phyloP scores from a whole-genome alignment of 495 filamentous ascomycete species.

The Hypoxylon fragiforme region DNA sequence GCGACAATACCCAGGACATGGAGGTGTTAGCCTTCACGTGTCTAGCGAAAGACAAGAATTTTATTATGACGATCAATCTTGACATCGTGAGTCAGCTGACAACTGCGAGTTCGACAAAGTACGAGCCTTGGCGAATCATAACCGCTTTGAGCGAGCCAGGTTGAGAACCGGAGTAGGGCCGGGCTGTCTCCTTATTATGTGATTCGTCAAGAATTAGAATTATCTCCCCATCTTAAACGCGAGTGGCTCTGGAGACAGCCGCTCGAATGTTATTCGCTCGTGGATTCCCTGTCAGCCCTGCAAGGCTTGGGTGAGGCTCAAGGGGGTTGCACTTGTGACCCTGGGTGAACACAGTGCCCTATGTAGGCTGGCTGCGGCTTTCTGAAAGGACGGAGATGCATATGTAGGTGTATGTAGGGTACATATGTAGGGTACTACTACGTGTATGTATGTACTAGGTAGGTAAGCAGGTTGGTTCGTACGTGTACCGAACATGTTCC shows the following conservation, averaged over 20 bases:
- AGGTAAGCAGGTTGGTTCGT: no score
- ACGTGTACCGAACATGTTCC: neutral
- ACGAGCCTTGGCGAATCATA: slow-evolving; percentile 18
- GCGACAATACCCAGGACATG: slow-evolving; percentile 34
- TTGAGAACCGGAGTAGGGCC: slow-evolving; percentile 19
- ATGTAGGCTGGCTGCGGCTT: neutral
- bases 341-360: slow-evolving; percentile 16
- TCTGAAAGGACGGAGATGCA: slow-evolving; percentile 20
- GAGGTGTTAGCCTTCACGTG: slow-evolving; percentile 19
- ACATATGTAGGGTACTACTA: neutral
- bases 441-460: neutral
- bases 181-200: slow-evolving; percentile 6
- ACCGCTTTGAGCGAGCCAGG: slow-evolving; percentile 13
- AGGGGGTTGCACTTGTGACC: slow-evolving; percentile 25
- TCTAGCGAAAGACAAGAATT: slow-evolving; percentile 36
- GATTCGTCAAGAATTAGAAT: slow-evolving; percentile 30
- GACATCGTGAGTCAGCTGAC: slow-evolving; percentile 16
- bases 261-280: slow-evolving; percentile 22
- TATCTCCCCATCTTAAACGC: slow-evolving; percentile 26
- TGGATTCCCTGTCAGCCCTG: slow-evolving; percentile 26
- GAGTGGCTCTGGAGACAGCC: slow-evolving; percentile 17
- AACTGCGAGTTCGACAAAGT: slow-evolving; percentile 13
- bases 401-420: neutral
- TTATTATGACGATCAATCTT: slow-evolving; percentile 11
- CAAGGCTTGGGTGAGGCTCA: slow-evolving; percentile 36